phyloP scores from a whole-genome alignment of 805 yeast species.

The Alloascoidea africana region DNA sequence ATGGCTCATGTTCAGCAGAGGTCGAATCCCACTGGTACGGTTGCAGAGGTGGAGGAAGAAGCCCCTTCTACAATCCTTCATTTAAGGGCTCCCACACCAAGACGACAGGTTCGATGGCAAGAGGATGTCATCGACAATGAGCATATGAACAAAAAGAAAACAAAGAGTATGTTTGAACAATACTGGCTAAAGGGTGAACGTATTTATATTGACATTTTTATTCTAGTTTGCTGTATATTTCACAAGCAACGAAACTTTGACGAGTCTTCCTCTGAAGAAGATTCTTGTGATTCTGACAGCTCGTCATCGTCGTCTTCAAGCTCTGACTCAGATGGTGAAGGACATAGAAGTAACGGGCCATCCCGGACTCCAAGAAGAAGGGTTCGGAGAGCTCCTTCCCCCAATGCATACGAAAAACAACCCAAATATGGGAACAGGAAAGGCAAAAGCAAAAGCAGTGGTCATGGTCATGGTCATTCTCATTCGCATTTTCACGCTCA shows the following conservation, averaged over 20 bases:
- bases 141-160: conserved; percentile 71
- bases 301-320: conserved; percentile 16
- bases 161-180: conserved; percentile 52
- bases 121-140: conserved; percentile 86
- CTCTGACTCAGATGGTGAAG: conserved; percentile 20
- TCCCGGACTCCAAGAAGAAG: conserved; percentile 19
- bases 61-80: conserved; percentile 1
- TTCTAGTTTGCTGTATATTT: conserved; percentile 54
- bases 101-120: conserved; percentile 63
- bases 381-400: conserved; percentile 23
- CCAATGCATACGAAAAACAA: conserved; percentile 82
- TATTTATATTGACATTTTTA: background rate
- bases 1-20: no score
- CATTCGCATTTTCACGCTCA: conserved; percentile 23
- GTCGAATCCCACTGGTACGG: no score
- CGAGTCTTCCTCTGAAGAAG: conserved; percentile 18
- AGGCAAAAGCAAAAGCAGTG: conserved; percentile 14
- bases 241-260: conserved; percentile 22
- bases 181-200: no score
- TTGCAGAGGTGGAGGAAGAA: conserved; percentile 7
- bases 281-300: conserved; percentile 11
- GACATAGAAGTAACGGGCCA: conserved; percentile 7
- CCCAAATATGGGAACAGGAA: conserved; percentile 27
- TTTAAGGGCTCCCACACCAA: conserved; percentile 8
- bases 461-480: conserved; percentile 23